A percentile compares a stretch with the other conserved stretches of the same genome.
phyloP scores from a whole-genome alignment of 2,329 filamentous ascomycete species.

The Pseudogymnoascus sp. region DNA sequence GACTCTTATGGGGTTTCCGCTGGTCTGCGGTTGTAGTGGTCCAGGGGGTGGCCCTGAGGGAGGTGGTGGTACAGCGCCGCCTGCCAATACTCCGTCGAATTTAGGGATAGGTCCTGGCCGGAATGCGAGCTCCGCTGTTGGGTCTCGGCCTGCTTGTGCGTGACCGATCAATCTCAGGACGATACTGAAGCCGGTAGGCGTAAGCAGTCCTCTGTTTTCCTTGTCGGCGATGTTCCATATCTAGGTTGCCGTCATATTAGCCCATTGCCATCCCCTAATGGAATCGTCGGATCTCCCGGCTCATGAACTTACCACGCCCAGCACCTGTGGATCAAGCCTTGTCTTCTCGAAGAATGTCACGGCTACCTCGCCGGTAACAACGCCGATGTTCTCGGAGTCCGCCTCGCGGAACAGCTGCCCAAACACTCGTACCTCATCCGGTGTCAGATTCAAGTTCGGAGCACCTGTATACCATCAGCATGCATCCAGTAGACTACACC shows the following conservation, averaged over 20 bases:
- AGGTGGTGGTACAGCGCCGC: constrained; percentile 39
- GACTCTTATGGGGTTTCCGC: constrained; percentile 71
- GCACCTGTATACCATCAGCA: constrained; percentile 35
- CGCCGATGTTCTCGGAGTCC: constrained; percentile 83
- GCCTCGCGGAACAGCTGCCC: constrained; percentile 89
- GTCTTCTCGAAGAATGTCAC: constrained; percentile 99
- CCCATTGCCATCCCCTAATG: constrained; percentile 6
- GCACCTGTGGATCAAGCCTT: constrained; percentile 71
- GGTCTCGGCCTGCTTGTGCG: constrained; percentile 80
- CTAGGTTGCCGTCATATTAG: constrained; percentile 38
- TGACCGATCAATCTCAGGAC: constrained; percentile 92
- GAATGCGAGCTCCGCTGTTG: constrained; percentile 72
- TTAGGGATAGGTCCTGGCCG: constrained; percentile 83
- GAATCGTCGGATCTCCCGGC: background rate
- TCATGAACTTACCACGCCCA: constrained; percentile 67
- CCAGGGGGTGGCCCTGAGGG: constrained; percentile 36
- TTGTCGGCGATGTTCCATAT: constrained; percentile 99
- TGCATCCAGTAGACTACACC: background rate
- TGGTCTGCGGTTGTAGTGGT: constrained; percentile 47
- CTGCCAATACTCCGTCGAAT: constrained; percentile 62
- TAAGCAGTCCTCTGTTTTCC: constrained; percentile 91
- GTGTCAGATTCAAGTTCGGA: constrained; percentile 73
- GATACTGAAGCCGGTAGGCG: constrained; percentile 85
- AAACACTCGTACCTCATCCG: constrained; percentile 91
- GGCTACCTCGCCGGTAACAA: constrained; percentile 91